Conservation (phyloP, 129 eudicot genomes). For the Flaveria trinervia region DNA sequence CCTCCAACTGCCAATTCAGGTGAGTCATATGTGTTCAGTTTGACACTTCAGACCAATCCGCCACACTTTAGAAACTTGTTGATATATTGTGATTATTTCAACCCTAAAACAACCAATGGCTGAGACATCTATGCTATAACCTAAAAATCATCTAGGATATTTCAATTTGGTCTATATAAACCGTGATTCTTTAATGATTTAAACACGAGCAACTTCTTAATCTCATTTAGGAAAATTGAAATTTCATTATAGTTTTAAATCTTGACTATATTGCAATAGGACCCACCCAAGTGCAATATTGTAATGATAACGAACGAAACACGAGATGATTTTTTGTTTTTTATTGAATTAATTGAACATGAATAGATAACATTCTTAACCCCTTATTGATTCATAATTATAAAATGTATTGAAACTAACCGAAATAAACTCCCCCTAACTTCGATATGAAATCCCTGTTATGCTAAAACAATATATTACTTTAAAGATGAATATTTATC, state of each 20-base stretch:
- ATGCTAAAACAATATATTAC: neutral
- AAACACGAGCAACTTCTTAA: neutral
- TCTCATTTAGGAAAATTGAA: slow-evolving; percentile 5
- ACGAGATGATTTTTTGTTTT: neutral
- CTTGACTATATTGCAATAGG: slow-evolving; percentile 1
- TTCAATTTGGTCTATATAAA: neutral
- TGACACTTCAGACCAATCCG: slow-evolving; percentile 32
- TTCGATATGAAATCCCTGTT: neutral
- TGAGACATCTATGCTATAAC: neutral
- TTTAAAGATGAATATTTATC: neutral
- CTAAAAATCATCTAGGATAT: slow-evolving; percentile 11
- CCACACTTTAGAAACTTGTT: slow-evolving; percentile 21
- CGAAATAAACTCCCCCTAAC: slow-evolving; percentile 9
- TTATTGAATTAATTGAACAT: neutral
- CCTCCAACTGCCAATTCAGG: slow-evolving; percentile 88
- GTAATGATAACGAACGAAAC: neutral
- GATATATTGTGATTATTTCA: neutral
- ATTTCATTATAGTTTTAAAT: slow-evolving; percentile 11
- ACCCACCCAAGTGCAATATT: neutral
- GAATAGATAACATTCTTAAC: neutral
- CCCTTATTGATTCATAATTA: neutral
- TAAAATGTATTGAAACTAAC: neutral
- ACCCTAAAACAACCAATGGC: slow-evolving; percentile 9
- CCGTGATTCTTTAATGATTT: slow-evolving; percentile 1
- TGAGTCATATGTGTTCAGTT: slow-evolving; percentile 52